Percentiles rank a stretch among this genome's conserved stretches.
Evolutionary conservation across 495 filamentous ascomycete species (phyloP).

Genomic region (Penicillium simplicissimum): DNA sequence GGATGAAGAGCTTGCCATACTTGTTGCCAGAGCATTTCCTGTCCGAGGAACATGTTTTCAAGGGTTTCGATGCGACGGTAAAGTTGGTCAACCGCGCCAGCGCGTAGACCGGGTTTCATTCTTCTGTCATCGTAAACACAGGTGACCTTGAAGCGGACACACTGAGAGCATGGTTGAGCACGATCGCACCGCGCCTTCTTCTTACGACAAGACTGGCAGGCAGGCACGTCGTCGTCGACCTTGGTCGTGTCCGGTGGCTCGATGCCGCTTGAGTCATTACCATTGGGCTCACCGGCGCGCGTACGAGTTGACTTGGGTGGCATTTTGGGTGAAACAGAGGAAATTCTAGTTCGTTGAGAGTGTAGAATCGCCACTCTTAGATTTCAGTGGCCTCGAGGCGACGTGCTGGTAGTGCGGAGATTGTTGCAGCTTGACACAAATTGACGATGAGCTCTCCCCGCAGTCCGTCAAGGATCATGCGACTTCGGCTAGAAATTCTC

Average conservation of each 20-base stretch:
- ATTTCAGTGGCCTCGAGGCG: background rate
- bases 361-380: background rate
- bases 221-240: conserved; percentile 22
- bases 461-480: background rate
- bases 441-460: background rate
- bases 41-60: conserved; percentile 37
- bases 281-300: background rate
- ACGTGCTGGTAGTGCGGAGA: background rate
- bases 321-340: background rate
- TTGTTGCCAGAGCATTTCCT: conserved; percentile 31
- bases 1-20: conserved; percentile 18
- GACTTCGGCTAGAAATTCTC: background rate
- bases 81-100: conserved; percentile 44
- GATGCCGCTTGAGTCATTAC: background rate
- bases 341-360: background rate
- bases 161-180: conserved; percentile 41
- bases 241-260: conserved; percentile 11
- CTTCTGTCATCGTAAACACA: conserved; percentile 41
- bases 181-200: conserved; percentile 46
- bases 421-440: background rate
- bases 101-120: conserved; percentile 38
- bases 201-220: conserved; percentile 44
- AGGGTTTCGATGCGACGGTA: conserved; percentile 37
- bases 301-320: background rate
- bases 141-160: conserved; percentile 30